phyloP scores from a whole-genome alignment of 768 basidiomycete species.

The Lactarius sanguifluus region DNA sequence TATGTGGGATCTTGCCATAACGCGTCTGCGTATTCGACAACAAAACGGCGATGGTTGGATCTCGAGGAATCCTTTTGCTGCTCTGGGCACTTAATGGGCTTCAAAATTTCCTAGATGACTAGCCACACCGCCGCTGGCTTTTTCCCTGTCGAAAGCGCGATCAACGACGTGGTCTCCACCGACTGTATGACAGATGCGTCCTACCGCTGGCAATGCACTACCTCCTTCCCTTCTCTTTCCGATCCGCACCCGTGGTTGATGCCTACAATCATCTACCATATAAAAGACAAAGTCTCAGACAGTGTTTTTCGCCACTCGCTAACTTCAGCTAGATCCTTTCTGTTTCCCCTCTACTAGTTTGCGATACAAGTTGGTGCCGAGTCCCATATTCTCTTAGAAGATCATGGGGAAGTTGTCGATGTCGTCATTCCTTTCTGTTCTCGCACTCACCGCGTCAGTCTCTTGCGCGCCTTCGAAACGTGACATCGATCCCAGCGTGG shows the following conservation, averaged over 20 bases:
- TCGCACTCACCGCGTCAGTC: not conserved
- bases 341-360: not conserved
- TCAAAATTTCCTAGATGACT: not conserved
- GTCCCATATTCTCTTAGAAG: not conserved
- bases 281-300: not conserved
- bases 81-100: not conserved
- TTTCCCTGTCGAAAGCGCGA: not conserved
- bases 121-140: not conserved
- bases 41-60: not conserved
- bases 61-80: not conserved
- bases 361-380: not conserved
- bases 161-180: not conserved
- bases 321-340: not conserved
- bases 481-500: slow-evolving; percentile 32
- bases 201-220: not conserved
- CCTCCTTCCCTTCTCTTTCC: not conserved
- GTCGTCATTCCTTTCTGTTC: not conserved
- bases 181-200: not conserved
- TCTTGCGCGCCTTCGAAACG: slow-evolving; percentile 9
- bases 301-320: not conserved
- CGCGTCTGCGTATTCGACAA: not conserved
- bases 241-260: not conserved
- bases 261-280: not conserved
- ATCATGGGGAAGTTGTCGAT: not conserved
- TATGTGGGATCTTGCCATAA: not conserved